Base-by-base conservation (phyloP, 805 yeast genomes). In the Candida gorgasii region DNA sequence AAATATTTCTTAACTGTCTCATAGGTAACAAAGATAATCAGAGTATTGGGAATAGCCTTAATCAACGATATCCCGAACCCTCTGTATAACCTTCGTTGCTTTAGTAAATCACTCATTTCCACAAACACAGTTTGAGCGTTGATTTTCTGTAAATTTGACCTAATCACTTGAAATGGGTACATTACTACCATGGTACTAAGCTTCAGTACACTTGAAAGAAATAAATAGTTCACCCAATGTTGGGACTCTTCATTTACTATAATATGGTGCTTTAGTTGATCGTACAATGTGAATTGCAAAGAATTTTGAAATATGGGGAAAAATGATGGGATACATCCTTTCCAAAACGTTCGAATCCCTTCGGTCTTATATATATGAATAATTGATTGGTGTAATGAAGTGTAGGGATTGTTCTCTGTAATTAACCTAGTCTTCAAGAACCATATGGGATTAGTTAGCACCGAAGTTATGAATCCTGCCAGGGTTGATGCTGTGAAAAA, bases 361-460 rank as follows among this genome's bases (percentile, higher is more conserved):
- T 86, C 89, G 1, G 69, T 65, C 19, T 50, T 52, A 11, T 69
- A 47, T 11, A 88, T 75, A 17, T 71, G 58, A 5, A 44, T 43
- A 0, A 80, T 53, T 1, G 95, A 95, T 45, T 80, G 79, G 14
- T 54, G 8, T 5, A 82, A 62, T 0, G 88, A 79, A 8, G 61
- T 61, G 55, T 89, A 88, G 0, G 87, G 82, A 12, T 73, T 74
- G 2, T 76, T 63, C 1, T 78, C 76, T 14, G 89, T 80, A 54
- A 90, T 72, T 50, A 92, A 84, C 47, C 98, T 73, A 0, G 99
- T 93, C 62, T 93, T 93, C 14, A 93, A 61, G 1, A 93, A 96
- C 99, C 99, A 92, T 8, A 92, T 76, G 1, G 99, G 99, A 57
- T 89, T 93, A 1, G 99, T 90, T 12, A 86, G 31, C 0, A 88